Conservation (phyloP, 2,329 filamentous ascomycete species). For the Sporothrix pseudoabietina region DNA sequence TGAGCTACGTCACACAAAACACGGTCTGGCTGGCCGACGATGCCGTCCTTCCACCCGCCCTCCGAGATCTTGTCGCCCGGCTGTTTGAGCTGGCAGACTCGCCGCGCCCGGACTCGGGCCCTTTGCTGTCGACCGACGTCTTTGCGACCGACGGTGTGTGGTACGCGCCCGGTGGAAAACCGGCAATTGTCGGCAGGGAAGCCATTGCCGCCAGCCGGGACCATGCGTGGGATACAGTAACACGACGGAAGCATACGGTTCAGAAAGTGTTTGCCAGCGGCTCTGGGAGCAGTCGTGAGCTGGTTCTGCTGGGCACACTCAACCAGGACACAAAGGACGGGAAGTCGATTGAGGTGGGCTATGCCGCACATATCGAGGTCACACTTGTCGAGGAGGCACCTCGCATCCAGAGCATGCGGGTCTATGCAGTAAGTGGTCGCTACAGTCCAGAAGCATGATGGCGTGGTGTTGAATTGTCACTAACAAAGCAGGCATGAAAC, state of each 20-base stretch:
- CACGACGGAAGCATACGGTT: neutral
- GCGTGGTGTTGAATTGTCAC: neutral
- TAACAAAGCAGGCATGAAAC: neutral
- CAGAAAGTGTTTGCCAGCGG: neutral
- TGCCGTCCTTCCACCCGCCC: neutral
- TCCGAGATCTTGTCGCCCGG: neutral
- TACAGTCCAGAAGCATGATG: too few species aligned
- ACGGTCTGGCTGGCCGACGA: constrained; percentile 8
- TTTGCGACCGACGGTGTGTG: neutral
- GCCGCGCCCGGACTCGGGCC: neutral
- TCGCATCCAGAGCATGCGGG: neutral
- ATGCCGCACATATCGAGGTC: neutral
- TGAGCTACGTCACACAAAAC: constrained; percentile 8
- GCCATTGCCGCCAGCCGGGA: neutral
- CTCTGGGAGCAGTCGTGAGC: neutral
- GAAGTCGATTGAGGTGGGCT: neutral
- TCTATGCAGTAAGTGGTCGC: neutral
- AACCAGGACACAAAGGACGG: neutral
- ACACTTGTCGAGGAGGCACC: neutral
- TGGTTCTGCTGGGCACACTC: neutral
- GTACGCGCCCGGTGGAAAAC: neutral
- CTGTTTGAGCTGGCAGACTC: neutral
- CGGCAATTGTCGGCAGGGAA: neutral
- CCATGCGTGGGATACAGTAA: neutral
- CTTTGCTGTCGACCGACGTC: neutral